Base-by-base conservation (phyloP, 2,329 filamentous ascomycete genomes). In the Atkinsonella hypoxylon region DNA sequence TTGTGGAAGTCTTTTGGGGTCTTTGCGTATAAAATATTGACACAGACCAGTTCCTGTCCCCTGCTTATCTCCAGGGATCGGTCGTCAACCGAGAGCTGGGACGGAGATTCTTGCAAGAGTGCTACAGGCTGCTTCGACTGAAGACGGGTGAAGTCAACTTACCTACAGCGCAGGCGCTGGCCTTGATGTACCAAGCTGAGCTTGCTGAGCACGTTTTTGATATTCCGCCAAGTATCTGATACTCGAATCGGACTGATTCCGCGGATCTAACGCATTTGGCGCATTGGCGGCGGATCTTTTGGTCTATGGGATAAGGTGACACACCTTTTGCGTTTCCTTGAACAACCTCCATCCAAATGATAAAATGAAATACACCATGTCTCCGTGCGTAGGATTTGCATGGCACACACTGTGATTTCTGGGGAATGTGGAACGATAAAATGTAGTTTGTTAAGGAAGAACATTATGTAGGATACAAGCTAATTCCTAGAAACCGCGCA, bases 151-250 rank as follows among this genome's bases (percentile, higher is more conserved):
- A 6, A 18, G 18, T 50, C 7, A 50, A 9, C 20, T 15, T 50
- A 15, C 41, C 48, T n/a, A 44, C 41, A 4, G 48, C 48, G 12
- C 48, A 50, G 32, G 48, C 48, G n/a, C 2, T 50, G 20, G 43
- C 40, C 7, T 50, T 50, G 20, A 44, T 50, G 17, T 50, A 50
- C 32, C 48, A 50, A 50, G 48, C 48, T 12, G 48, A 50, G 41
- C 32, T 49, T n/a, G 48, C 41, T 6, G 32, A 39, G n/a, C 8
- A 45, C 2, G 20, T 49, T 26, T 49, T 49, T 12, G 18, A 39
- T 15, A 17, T 49, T 20, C 20, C 45, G 22, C 34, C 22, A 4
- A 18, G 11, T n/a, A 31, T 47, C 13, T 47, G 34, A 47, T 9
- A 13, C n/a, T 20, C 18, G 36, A 0, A 10, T 26, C 15, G n/a